Evolutionary conservation across 2,329 filamentous ascomycete species (phyloP).

Genomic region (Didymella exigua): DNA sequence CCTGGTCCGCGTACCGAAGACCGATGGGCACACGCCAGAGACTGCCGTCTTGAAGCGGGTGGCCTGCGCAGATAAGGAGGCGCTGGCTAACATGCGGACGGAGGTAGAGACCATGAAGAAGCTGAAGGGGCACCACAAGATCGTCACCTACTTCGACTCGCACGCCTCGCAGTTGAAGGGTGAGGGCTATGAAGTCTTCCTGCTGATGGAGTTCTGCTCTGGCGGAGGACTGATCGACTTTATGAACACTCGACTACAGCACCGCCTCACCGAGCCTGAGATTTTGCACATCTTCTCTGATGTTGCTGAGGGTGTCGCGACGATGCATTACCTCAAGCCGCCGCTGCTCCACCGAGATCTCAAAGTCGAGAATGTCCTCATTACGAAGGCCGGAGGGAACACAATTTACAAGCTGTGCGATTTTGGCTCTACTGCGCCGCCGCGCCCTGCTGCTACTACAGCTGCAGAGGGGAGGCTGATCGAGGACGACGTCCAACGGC

Average conservation of each 20-base stretch:
- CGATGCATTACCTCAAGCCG: conserved; percentile 98
- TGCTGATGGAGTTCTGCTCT: conserved; percentile 97
- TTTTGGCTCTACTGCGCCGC: conserved; percentile 89
- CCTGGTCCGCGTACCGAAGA: conserved; percentile 79
- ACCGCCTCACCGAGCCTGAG: conserved; percentile 95
- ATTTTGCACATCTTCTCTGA: conserved; percentile 97
- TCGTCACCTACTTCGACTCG: conserved; percentile 98
- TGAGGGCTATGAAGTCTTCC: conserved; percentile 95
- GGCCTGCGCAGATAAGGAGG: conserved; percentile 93
- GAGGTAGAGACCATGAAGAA: conserved; percentile 99
- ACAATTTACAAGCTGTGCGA: conserved; percentile 95
- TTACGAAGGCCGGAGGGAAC: conserved; percentile 69
- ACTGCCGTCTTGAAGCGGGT: conserved; percentile 90
- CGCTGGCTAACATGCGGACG: conserved; percentile 92
- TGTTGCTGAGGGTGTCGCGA: conserved; percentile 93
- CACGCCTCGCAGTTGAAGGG: conserved; percentile 93
- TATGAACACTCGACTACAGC: conserved; percentile 97
- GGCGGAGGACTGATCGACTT: conserved; percentile 97
- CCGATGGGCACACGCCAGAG: conserved; percentile 77
- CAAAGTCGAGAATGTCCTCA: conserved; percentile 98
- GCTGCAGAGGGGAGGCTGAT: conserved; percentile 88
- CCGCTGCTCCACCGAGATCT: conserved; percentile 90
- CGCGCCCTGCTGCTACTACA: conserved; percentile 81
- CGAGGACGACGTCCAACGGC: conserved; percentile 95
- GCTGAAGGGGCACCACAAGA: conserved; percentile 92